Conservation (phyloP, 352 stramenopile genomes). For the Pythium coloratum region DNA sequence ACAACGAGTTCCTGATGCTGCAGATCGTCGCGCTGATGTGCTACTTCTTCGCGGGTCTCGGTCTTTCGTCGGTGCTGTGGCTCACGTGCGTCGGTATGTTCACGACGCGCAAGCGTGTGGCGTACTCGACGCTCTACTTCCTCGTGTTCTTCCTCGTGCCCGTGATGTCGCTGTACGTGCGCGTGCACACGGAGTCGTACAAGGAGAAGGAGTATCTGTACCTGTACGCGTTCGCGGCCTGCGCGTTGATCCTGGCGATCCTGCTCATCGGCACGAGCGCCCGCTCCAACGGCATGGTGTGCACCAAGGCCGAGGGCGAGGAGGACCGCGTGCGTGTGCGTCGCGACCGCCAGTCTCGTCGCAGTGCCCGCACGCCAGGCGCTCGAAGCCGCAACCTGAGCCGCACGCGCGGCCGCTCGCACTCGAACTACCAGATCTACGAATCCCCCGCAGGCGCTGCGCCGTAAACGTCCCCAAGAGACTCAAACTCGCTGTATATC, state of each 20-base stretch:
- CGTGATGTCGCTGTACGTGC: conserved; percentile 30
- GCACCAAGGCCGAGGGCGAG: conserved; percentile 29
- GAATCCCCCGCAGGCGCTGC: conserved; percentile 25
- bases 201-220: conserved; percentile 31
- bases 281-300: conserved; percentile 34
- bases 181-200: conserved; percentile 16
- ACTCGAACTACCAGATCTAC: conserved; percentile 30
- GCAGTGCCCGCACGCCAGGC: conserved; percentile 33
- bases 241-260: conserved; percentile 23
- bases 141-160: conserved; percentile 76
- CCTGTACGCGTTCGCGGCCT: conserved; percentile 33
- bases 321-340: conserved; percentile 29
- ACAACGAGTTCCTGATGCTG: conserved; percentile 64
- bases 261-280: conserved; percentile 29
- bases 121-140: conserved; percentile 70
- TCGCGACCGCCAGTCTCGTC: conserved; percentile 30
- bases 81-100: conserved; percentile 75
- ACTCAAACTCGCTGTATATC: not conserved
- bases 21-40: conserved; percentile 65
- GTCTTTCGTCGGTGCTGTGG: conserved; percentile 72
- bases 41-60: conserved; percentile 82
- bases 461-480: conserved; percentile 1
- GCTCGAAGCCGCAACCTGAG: conserved; percentile 33
- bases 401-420: conserved; percentile 25
- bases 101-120: conserved; percentile 53